Base-by-base conservation (phyloP, 192 early-diverging fungal species). In the Coemansia sp. region DNA sequence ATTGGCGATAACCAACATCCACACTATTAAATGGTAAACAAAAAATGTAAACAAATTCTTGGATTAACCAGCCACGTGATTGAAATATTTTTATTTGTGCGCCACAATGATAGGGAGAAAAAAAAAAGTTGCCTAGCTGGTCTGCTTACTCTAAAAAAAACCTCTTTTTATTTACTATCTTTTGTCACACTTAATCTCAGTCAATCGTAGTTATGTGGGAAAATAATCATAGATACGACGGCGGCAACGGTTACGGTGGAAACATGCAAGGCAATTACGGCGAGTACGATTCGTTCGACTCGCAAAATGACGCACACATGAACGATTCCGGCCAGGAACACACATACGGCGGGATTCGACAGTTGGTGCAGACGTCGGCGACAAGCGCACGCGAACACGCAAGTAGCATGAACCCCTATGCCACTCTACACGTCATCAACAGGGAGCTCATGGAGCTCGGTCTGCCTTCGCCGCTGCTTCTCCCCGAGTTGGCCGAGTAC, bases 371-470 rank as follows among this genome's bases (percentile, higher is more conserved):
- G 43, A 83, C 80, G 8, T 83, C 80, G 1, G 60, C 71, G 10
- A 72, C 27, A 16, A 69, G 65, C 30, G 75, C 80, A 3, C 65
- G 73, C 29, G 62, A 70, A n/a, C 67, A 56, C 30, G 18, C 32
- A 20, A 44, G 47, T 20, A 60, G 40, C 20, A 7, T 43, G 12
- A 73, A 82, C 59, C 80, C 80, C 9, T 72, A 83, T 32, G 65
- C 72, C 1, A 44, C 62, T 0, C 59, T 84, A 45, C 83, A 80
- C 45, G 65, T 70, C 32, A 75, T 84, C 44, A 84, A 80, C 60
- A 74, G 74, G 16, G 83, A 84, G 65, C 68, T 84, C 32, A 75
- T 80, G 71, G 74, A 75, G 30, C 63, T 71, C 11, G 78, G 78
- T 3, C 71, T 84, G 34, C 83, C 83, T 3, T 70, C 71, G 34